A percentile compares a stretch with the other conserved stretches of the same genome.
These are phyloP conservation scores for Hibiscus mutabilis DNA, from an alignment of 345 rosid species.

Conservation along the genomic window DNA sequence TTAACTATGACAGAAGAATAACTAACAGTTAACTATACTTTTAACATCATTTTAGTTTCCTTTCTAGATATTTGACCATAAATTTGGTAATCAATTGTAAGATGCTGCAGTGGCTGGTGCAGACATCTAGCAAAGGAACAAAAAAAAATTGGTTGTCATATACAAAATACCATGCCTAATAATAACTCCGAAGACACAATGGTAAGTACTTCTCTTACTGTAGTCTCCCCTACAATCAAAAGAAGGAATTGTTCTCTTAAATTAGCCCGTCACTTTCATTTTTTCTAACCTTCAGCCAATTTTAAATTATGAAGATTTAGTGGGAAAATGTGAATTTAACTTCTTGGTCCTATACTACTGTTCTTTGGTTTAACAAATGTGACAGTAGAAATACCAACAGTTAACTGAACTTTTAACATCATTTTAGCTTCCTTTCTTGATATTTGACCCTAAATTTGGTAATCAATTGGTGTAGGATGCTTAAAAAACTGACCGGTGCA, in stretches of 20 bases:
- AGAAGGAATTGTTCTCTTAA: not conserved
- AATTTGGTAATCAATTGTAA: not conserved
- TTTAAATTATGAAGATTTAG: not conserved
- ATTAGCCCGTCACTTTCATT: not conserved
- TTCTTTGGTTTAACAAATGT: not conserved
- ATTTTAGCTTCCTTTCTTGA: not conserved
- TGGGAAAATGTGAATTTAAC: not conserved
- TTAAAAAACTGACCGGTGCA: not conserved
- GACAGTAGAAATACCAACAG: not conserved
- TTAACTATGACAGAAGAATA: not conserved
- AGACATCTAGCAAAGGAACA: not conserved
- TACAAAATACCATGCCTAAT: not conserved
- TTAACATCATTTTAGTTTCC: not conserved
- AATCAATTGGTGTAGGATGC: not conserved
- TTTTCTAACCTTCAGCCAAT: not conserved
- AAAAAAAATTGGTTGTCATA: not conserved
- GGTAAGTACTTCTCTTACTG: not conserved
- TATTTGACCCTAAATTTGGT: not conserved
- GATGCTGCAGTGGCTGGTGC: not conserved
- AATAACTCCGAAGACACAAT: not conserved
- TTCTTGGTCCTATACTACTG: not conserved
- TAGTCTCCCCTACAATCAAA: not conserved
- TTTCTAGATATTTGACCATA: constrained; percentile 1
- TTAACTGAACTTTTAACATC: not conserved
- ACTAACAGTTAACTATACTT: not conserved